A percentile compares a stretch with the other conserved stretches of the same genome.
These are phyloP conservation scores for Trifolium repens DNA, from an alignment of 306 rosid species.

Conservation along the genomic window DNA sequence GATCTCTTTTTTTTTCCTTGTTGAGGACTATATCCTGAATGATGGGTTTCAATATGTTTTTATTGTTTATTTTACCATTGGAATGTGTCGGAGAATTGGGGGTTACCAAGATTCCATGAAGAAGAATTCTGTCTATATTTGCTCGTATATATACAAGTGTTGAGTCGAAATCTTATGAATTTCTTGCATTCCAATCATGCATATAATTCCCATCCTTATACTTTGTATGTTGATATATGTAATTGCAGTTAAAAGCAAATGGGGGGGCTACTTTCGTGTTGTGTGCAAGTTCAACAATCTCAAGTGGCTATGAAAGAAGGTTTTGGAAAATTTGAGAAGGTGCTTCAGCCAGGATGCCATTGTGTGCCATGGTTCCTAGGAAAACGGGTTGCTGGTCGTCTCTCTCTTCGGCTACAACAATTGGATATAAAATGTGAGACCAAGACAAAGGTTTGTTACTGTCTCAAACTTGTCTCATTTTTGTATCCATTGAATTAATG, in stretches of 20 bases:
- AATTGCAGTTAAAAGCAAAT: constrained; percentile 52
- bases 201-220: constrained; percentile 17
- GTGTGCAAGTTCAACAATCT: constrained; percentile 83
- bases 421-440: constrained; percentile 89
- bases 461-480: background rate
- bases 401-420: constrained; percentile 89
- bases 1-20: background rate
- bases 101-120: background rate
- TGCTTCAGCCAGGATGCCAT: constrained; percentile 94
- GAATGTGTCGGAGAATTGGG: background rate
- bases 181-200: background rate
- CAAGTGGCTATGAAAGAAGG: constrained; percentile 76
- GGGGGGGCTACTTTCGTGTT: constrained; percentile 74
- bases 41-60: constrained; percentile 43
- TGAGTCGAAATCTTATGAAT: background rate
- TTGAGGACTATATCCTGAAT: constrained; percentile 45
- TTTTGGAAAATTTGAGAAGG: constrained; percentile 73
- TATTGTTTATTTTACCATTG: background rate
- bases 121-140: background rate
- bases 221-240: constrained; percentile 12
- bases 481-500: background rate
- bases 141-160: background rate
- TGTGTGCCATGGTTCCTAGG: constrained; percentile 91
- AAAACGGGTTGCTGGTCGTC: constrained; percentile 68
- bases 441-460: constrained; percentile 80